Evolutionary conservation across 2,329 filamentous ascomycete genomes (phyloP).

Genomic region (Chlorencoelia australis): DNA sequence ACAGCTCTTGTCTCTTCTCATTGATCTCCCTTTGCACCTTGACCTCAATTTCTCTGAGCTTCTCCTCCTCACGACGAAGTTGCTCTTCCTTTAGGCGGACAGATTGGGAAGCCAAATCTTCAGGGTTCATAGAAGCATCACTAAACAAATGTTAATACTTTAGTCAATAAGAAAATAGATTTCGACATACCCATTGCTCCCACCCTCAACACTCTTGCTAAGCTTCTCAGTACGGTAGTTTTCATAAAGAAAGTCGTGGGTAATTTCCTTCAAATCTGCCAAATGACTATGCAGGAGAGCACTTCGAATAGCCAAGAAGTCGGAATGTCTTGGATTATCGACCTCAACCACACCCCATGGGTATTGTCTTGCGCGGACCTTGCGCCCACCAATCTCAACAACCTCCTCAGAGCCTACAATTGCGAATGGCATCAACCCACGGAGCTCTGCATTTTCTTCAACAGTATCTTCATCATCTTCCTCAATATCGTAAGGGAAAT

Average conservation of each 20-base stretch:
- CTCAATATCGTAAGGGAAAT: constrained; percentile 99
- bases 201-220: constrained; percentile 96
- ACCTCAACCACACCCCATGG: constrained; percentile 99
- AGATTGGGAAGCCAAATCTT: constrained; percentile 92
- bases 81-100: constrained; percentile 99
- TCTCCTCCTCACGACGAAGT: constrained; percentile 97
- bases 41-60: constrained; percentile 97
- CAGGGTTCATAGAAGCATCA: constrained; percentile 92
- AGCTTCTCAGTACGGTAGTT: constrained; percentile 99
- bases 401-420: constrained; percentile 97
- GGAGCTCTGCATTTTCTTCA: constrained; percentile 95
- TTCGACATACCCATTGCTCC: constrained; percentile 68
- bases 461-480: constrained; percentile 99
- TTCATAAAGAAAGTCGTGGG: constrained; percentile 98
- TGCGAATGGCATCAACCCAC: constrained; percentile 96
- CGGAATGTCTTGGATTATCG: constrained; percentile 96
- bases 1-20: constrained; percentile 96
- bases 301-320: constrained; percentile 95
- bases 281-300: constrained; percentile 95
- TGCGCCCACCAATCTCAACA: constrained; percentile 85
- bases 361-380: constrained; percentile 91
- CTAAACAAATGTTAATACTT: constrained; percentile 29
- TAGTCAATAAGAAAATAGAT: constrained; percentile 23
- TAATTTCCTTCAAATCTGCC: constrained; percentile 98
- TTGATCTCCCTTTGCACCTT: constrained; percentile 99